Conservation (phyloP, 2,329 filamentous ascomycete species). For the Emergomyces africanus region DNA sequence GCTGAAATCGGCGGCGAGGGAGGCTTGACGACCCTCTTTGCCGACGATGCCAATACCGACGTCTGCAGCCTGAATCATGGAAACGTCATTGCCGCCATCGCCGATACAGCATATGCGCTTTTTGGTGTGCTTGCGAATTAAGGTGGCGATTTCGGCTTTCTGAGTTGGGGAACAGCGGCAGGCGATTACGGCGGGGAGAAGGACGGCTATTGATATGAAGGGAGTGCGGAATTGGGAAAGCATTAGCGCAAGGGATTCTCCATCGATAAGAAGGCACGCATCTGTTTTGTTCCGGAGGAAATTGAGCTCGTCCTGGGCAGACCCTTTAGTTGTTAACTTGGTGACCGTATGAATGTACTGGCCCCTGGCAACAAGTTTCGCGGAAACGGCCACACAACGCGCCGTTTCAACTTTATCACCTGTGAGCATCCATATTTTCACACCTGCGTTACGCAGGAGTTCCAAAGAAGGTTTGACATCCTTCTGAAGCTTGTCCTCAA, state of each 20-base stretch:
- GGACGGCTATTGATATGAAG: constrained; percentile 80
- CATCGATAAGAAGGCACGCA: constrained; percentile 87
- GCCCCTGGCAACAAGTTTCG: constrained; percentile 82
- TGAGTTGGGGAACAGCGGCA: constrained; percentile 95
- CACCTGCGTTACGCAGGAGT: constrained; percentile 86
- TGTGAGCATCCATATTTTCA: constrained; percentile 99
- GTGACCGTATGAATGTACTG: constrained; percentile 93
- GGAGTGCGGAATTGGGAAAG: constrained; percentile 68
- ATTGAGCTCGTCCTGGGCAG: constrained; percentile 77
- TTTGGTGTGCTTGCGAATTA: constrained; percentile 84
- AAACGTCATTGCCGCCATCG: constrained; percentile 95
- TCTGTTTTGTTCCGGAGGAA: constrained; percentile 73
- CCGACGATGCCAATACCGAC: constrained; percentile 97
- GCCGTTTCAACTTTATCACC: constrained; percentile 98
- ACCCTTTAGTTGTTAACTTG: constrained; percentile 69
- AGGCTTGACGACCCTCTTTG: constrained; percentile 92
- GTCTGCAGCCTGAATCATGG: constrained; percentile 97
- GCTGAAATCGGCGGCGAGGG: constrained; percentile 88
- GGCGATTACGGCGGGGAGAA: constrained; percentile 81
- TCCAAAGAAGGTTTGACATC: constrained; percentile 95
- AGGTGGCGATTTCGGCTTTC: constrained; percentile 82
- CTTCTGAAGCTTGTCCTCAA: constrained; percentile 91
- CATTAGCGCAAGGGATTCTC: constrained; percentile 75
- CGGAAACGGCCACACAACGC: constrained; percentile 86
- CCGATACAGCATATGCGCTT: constrained; percentile 97